Conservation (phyloP, 2,329 filamentous ascomycete genomes). For the Ambrosiella beaveri region DNA sequence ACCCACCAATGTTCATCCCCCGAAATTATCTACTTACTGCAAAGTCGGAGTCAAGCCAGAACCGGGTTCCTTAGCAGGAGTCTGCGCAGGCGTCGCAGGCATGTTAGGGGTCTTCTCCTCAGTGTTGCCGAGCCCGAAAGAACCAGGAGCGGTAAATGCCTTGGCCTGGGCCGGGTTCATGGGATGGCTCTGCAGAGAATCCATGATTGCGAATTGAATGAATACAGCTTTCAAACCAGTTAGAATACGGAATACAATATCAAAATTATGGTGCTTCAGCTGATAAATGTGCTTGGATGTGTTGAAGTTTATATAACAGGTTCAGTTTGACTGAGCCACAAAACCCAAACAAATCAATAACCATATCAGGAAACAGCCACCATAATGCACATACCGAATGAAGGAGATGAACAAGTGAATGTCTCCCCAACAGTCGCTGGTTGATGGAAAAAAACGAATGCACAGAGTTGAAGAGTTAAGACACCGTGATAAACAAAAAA, state of each 20-base stretch:
- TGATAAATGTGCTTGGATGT: background rate
- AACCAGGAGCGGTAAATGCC: conserved; percentile 84
- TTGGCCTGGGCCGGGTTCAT: conserved; percentile 83
- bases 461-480: background rate
- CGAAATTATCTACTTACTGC: conserved; percentile 63
- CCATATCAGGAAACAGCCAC: background rate
- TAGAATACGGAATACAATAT: background rate
- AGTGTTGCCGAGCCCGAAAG: conserved; percentile 65
- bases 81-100: conserved; percentile 80
- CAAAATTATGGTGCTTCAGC: background rate
- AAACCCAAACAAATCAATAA: background rate
- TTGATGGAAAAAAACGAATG: background rate
- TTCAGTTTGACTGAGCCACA: background rate
- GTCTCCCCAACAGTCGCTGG: conserved; percentile 54
- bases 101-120: conserved; percentile 53
- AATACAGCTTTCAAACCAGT: background rate
- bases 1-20: conserved; percentile 19
- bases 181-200: conserved; percentile 80
- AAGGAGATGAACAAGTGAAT: conserved; percentile 97
- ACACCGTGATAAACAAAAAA: background rate
- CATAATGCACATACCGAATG: conserved; percentile 37
- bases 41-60: conserved; percentile 79
- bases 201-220: conserved; percentile 43
- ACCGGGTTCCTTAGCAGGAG: conserved; percentile 65
- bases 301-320: background rate